Evolutionary conservation across 2,329 filamentous ascomycete genomes (phyloP), one percentile per base, ranked within the genome.

Genomic region (Fusarium torreyae): DNA sequence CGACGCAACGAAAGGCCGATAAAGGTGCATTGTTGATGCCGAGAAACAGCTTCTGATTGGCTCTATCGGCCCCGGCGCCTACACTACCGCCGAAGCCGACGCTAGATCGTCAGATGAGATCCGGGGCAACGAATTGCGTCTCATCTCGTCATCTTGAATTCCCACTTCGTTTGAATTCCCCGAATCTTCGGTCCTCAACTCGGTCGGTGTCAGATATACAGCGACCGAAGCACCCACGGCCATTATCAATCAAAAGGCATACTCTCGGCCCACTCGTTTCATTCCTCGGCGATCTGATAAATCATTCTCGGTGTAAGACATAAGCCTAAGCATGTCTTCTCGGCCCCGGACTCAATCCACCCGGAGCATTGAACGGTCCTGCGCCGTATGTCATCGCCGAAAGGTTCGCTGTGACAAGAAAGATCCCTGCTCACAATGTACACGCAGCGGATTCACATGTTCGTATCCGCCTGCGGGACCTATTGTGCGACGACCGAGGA

Each of bases 401-500:
- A 90, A 91, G 77, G 91, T 93, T 57, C 90, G 90, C 70, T 93
- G 91, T 81, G 89, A 93, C 80, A 93, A 92, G 79, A 83, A 86
- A 63, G 86, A 90, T 78, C 89, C 91, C 8, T 93, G 91, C 75
- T 86, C 87, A 61, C 92, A 92, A 75, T 93, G 91, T 75, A 84
- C 85, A 34, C 87, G 89, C 63, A 73, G 74, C 33, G 72, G 73
- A 1, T 70, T 72, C 26, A 57, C 72, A 9, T 80, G 79, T 40
- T 62, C 69, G 14, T 80, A 78, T 53, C 77, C 78, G 8, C 69
- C 73, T 28, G 34, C 56, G 7, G 73, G 74, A 1, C 72, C 71
- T 14, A 61, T 69, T 24, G 54, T 66, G 1, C 76, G 77, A 20
- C 74, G 76, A 7, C 61, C 65, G 3, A 74, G 69, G 33, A 77